Evolutionary conservation across 345 rosid genomes (phyloP).

Genomic region (Brassica napus): DNA sequence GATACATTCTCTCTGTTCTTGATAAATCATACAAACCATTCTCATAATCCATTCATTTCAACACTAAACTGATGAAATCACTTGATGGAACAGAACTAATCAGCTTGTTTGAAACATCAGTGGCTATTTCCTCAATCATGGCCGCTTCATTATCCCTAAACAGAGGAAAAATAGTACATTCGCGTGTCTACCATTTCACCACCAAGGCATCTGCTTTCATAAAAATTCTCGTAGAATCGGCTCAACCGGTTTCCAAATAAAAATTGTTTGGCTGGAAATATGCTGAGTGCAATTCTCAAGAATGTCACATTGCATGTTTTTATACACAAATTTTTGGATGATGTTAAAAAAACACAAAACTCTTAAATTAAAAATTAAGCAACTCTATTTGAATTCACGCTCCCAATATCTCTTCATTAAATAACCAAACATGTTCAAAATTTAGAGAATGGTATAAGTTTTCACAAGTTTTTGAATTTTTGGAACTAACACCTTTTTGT

Average conservation of each 20-base stretch:
- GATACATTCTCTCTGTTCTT: too few species aligned
- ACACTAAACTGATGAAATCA: neutral
- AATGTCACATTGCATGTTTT: too few species aligned
- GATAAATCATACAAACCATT: too few species aligned
- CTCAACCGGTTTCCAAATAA: neutral
- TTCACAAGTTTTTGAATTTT: neutral
- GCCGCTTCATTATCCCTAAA: constrained; percentile 22
- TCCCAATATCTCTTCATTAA: neutral
- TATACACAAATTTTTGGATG: too few species aligned
- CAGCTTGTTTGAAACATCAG: constrained; percentile 8
- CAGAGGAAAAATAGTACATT: neutral
- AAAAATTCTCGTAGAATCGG: too few species aligned
- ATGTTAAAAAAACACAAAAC: too few species aligned
- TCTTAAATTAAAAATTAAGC: too few species aligned
- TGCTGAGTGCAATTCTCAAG: too few species aligned
- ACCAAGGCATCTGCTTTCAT: too few species aligned
- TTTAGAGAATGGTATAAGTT: neutral
- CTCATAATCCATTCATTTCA: too few species aligned
- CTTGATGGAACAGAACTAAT: neutral
- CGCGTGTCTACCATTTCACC: too few species aligned
- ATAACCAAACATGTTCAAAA: neutral
- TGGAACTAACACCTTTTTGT: neutral
- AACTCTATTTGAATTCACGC: too few species aligned
- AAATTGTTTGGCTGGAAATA: neutral
- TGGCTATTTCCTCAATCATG: constrained; percentile 24